phyloP scores from a whole-genome alignment of 2,329 filamentous ascomycete species.

The Diaporthe caulivora region DNA sequence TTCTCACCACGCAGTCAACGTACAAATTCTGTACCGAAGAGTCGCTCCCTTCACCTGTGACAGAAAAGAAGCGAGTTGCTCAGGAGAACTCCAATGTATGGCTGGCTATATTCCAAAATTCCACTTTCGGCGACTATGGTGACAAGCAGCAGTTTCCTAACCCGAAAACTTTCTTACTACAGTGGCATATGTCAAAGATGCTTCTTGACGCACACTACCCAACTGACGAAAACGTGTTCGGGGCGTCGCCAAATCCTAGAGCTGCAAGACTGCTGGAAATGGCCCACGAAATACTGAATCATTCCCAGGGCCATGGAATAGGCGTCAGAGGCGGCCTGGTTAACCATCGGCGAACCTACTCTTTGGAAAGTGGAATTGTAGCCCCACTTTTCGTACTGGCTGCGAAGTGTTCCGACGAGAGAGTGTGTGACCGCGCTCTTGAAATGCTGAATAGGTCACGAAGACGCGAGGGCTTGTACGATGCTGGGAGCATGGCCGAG shows the following conservation, averaged over 20 bases:
- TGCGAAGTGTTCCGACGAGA: background rate
- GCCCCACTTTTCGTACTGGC: background rate
- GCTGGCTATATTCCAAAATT: background rate
- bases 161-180: background rate
- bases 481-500: background rate
- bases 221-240: background rate
- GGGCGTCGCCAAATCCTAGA: background rate
- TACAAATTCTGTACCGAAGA: background rate
- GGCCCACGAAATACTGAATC: background rate
- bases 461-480: background rate
- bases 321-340: fast-evolving
- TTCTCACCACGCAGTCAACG: background rate
- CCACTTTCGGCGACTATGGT: background rate
- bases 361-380: background rate
- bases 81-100: background rate
- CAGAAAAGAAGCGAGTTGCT: background rate
- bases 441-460: background rate
- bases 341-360: background rate
- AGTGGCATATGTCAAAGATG: slow-evolving; percentile 10
- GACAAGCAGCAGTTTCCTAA: background rate
- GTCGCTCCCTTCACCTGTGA: background rate
- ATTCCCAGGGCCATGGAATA: background rate
- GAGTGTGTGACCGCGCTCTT: background rate
- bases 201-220: background rate
- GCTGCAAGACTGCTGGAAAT: background rate